phyloP scores from a whole-genome alignment of 1,284 basidiomycete species.

The Sporisorium iseilematis-ciliati region DNA sequence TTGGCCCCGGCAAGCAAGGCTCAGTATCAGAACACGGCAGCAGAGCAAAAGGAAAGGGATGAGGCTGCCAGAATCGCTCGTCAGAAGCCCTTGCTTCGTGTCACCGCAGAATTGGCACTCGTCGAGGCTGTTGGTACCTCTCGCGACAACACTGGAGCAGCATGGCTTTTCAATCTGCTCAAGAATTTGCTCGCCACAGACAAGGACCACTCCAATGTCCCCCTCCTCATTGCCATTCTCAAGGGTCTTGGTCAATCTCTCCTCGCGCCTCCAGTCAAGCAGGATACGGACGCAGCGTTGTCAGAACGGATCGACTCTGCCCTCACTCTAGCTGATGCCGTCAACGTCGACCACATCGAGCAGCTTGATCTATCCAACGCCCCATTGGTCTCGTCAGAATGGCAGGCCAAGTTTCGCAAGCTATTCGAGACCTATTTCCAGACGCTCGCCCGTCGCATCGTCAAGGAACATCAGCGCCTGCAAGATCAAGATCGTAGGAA shows the following conservation, averaged over 20 bases:
- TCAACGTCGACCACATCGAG: conserved; percentile 20
- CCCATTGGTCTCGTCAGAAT: conserved; percentile 80
- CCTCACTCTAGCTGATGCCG: conserved; percentile 29
- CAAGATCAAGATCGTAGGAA: conserved; percentile 96
- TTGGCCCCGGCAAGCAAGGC: conserved; percentile 74
- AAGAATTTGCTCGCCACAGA: conserved; percentile 82
- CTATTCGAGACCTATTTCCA: conserved; percentile 95
- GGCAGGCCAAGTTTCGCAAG: conserved; percentile 87
- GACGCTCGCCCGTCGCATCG: conserved; percentile 87
- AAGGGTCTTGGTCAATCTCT: conserved; percentile 85
- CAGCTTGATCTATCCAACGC: conserved; percentile 40
- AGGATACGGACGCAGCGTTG: conserved; percentile 9
- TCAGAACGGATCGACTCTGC: conserved; percentile 9
- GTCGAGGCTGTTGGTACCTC: conserved; percentile 75
- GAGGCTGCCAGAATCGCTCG: conserved; percentile 82
- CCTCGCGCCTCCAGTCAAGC: conserved; percentile 70
- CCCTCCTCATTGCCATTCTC: conserved; percentile 84
- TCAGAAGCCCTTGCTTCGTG: conserved; percentile 86
- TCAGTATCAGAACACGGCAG: conserved; percentile 73
- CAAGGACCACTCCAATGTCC: conserved; percentile 84
- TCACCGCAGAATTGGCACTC: conserved; percentile 88
- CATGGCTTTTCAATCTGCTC: conserved; percentile 74
- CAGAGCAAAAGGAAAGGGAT: conserved; percentile 92
- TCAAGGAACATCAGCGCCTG: conserved; percentile 77
- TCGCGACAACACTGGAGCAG: conserved; percentile 61